Evolutionary conservation across 129 eudicot genomes (phyloP).

Genomic region (Scalesia atractyloides): DNA sequence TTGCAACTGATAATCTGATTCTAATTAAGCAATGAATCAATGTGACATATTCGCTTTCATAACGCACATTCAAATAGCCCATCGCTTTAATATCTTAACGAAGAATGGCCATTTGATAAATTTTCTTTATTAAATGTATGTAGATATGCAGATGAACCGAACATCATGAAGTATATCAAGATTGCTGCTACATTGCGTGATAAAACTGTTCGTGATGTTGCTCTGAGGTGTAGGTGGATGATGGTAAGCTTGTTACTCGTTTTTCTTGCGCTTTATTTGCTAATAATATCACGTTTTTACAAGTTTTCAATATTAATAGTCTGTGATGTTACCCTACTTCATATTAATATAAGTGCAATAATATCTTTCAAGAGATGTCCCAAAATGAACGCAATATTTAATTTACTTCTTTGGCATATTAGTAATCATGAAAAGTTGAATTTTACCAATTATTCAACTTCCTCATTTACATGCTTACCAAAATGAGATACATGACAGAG

Average conservation of each 20-base stretch:
- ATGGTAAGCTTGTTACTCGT: conserved; percentile 55
- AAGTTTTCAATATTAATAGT: conserved; percentile 5
- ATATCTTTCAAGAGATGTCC: neutral
- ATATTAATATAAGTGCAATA: conserved; percentile 13
- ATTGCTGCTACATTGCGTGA: conserved; percentile 82
- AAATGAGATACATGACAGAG: conserved; percentile 56
- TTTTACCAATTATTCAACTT: too few species aligned
- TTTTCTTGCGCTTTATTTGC: neutral
- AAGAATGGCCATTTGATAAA: conserved; percentile 1
- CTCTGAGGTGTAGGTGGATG: conserved; percentile 93
- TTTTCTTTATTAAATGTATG: conserved; percentile 8
- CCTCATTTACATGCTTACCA: conserved; percentile 32
- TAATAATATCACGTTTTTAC: neutral
- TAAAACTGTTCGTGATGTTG: conserved; percentile 97
- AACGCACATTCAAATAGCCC: neutral
- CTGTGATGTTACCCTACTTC: neutral
- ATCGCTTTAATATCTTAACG: conserved; percentile 5
- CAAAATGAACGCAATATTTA: neutral
- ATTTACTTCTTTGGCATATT: neutral
- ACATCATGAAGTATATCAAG: conserved; percentile 75
- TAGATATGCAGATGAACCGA: conserved; percentile 76
- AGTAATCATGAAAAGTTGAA: conserved; percentile 10
- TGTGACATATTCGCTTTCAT: neutral
- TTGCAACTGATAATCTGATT: neutral
- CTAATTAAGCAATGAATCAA: neutral